These are phyloP conservation scores for Avicennia marina DNA, from an alignment of 257 asterid species.

Conservation along the genomic window DNA sequence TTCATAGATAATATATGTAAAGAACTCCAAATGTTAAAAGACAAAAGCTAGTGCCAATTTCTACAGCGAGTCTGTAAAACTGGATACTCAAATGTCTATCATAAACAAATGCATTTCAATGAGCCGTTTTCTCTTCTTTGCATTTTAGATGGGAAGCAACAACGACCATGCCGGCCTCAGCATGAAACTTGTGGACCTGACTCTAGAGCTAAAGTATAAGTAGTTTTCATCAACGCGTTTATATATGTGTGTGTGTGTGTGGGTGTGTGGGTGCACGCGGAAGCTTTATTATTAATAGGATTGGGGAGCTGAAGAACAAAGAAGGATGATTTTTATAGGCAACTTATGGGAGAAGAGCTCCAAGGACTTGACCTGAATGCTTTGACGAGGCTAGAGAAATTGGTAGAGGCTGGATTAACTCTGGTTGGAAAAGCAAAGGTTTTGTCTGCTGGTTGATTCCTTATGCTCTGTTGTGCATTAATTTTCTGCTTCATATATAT, in stretches of 20 bases:
- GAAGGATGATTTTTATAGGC: constrained; percentile 27
- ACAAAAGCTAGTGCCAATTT: too few species aligned
- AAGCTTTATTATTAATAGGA: too few species aligned
- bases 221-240: background rate
- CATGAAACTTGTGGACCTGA: constrained; percentile 40
- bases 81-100: too few species aligned
- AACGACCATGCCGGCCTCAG: constrained; percentile 29
- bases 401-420: constrained; percentile 45
- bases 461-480: background rate
- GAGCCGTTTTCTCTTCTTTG: background rate
- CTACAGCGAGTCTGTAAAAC: too few species aligned
- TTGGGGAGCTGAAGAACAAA: background rate
- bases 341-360: constrained; percentile 70
- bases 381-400: constrained; percentile 60
- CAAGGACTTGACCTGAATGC: constrained; percentile 60
- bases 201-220: constrained; percentile 54
- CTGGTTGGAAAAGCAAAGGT: constrained; percentile 59
- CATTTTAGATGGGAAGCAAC: constrained; percentile 28
- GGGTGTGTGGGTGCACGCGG: too few species aligned
- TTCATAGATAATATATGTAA: too few species aligned
- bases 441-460: background rate
- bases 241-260: background rate
- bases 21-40: too few species aligned
- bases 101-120: too few species aligned
- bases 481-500: background rate